phyloP scores from a whole-genome alignment of 768 basidiomycete species.

The Ramaria sp. region DNA sequence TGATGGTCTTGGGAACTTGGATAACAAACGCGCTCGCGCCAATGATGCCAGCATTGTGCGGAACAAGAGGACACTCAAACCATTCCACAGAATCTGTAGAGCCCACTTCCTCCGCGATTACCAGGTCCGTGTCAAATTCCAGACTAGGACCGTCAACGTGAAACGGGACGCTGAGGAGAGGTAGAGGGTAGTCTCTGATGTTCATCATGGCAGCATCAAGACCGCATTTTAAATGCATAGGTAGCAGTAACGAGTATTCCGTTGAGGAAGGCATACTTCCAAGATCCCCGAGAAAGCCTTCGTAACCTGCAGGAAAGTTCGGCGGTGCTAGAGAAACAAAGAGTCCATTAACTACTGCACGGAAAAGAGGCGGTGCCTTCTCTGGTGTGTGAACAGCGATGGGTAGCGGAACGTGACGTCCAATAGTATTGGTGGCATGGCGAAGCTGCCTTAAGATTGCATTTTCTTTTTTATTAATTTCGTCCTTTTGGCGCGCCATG shows the following conservation, averaged over 20 bases:
- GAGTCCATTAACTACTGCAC: conserved; percentile 51
- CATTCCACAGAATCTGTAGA: conserved; percentile 55
- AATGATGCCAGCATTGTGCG: conserved; percentile 39
- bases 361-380: conserved; percentile 54
- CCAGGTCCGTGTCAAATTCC: conserved; percentile 65
- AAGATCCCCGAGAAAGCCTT: conserved; percentile 54
- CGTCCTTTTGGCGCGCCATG: conserved; percentile 34
- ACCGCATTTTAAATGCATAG: conserved; percentile 66
- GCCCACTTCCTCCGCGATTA: conserved; percentile 83
- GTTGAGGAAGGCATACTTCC: conserved; percentile 67
- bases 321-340: conserved; percentile 46
- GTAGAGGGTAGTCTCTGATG: conserved; percentile 84
- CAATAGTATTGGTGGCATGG: conserved; percentile 20
- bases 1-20: conserved; percentile 78
- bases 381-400: conserved; percentile 16
- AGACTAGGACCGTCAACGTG: conserved; percentile 35
- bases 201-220: conserved; percentile 49
- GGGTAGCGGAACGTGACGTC: conserved; percentile 33
- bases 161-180: conserved; percentile 64
- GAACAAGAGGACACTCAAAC: conserved; percentile 57
- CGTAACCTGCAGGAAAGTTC: conserved; percentile 45
- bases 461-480: conserved; percentile 41
- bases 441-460: conserved; percentile 34
- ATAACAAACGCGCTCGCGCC: conserved; percentile 46
- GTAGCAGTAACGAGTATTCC: conserved; percentile 69